Evolutionary conservation across 148 eudicot species (phyloP).

Genomic region (Gaultheria prostrata): DNA sequence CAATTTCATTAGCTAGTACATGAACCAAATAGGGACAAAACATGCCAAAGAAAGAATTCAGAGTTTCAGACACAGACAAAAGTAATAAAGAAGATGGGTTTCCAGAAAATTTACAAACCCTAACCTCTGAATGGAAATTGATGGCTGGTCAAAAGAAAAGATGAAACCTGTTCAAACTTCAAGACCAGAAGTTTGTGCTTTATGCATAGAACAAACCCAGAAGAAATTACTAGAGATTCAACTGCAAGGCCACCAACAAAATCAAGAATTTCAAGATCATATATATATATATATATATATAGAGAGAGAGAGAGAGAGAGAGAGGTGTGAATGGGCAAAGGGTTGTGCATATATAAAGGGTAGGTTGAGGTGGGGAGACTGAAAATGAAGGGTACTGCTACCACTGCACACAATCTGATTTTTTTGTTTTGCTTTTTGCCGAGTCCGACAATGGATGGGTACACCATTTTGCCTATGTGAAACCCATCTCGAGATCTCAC

Average conservation of each 20-base stretch:
- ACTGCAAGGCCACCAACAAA: neutral
- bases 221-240: neutral
- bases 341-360: slow-evolving; percentile 18
- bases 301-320: slow-evolving; percentile 16
- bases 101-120: neutral
- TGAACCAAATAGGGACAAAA: neutral
- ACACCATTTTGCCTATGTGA: too few relatives aligned
- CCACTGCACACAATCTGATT: too few relatives aligned
- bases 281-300: too few relatives aligned
- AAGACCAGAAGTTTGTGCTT: neutral
- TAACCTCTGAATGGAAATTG: neutral
- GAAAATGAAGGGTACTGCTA: neutral
- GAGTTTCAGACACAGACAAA: neutral
- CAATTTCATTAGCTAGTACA: neutral
- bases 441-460: too few relatives aligned
- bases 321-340: neutral
- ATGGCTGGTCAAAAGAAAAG: neutral
- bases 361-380: slow-evolving; percentile 11
- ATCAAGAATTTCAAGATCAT: slow-evolving; percentile 12
- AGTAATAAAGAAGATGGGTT: neutral
- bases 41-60: neutral
- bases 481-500: too few relatives aligned
- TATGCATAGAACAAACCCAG: neutral
- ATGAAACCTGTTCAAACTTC: neutral
- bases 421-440: too few relatives aligned